Conservation (phyloP, 2,329 filamentous ascomycete genomes). For the Penicillium sp. region DNA sequence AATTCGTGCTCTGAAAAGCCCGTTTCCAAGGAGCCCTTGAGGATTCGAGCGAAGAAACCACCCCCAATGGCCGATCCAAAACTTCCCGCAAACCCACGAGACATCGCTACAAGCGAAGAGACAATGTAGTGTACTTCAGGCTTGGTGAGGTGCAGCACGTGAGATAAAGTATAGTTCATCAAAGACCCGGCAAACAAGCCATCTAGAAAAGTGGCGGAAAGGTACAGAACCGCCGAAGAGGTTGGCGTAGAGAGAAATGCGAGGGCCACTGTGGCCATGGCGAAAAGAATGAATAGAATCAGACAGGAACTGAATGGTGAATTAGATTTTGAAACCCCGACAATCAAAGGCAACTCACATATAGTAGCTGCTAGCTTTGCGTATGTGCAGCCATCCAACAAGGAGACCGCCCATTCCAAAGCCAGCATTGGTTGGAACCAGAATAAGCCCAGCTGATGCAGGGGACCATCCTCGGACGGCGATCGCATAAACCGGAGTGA, state of each 20-base stretch:
- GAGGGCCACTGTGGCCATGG: conserved; percentile 55
- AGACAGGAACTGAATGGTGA: conserved; percentile 48
- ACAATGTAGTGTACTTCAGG: conserved; percentile 67
- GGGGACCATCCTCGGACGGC: conserved; percentile 67
- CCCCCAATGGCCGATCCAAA: conserved; percentile 78
- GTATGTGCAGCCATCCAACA: conserved; percentile 71
- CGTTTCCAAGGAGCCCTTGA: conserved; percentile 52
- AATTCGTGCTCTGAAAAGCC: conserved; percentile 51
- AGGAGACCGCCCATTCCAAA: conserved; percentile 70
- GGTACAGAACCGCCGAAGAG: conserved; percentile 51
- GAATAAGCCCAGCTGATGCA: conserved; percentile 66
- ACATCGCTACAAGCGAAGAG: conserved; percentile 71
- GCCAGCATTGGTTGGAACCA: conserved; percentile 76
- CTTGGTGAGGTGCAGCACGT: conserved; percentile 67
- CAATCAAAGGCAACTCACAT: conserved; percentile 30
- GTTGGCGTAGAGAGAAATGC: conserved; percentile 53
- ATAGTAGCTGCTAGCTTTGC: conserved; percentile 69
- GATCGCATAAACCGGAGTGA: conserved; percentile 72
- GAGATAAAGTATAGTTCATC: conserved; percentile 76
- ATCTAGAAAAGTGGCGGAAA: conserved; percentile 62
- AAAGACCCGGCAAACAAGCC: conserved; percentile 68
- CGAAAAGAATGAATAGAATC: conserved; percentile 59
- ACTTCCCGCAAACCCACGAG: conserved; percentile 73
- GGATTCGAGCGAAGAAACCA: conserved; percentile 64
- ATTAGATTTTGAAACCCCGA: background rate